These are phyloP conservation scores for Penicillium bovifimosum DNA, from an alignment of 495 filamentous ascomycete species.

Conservation along the genomic window DNA sequence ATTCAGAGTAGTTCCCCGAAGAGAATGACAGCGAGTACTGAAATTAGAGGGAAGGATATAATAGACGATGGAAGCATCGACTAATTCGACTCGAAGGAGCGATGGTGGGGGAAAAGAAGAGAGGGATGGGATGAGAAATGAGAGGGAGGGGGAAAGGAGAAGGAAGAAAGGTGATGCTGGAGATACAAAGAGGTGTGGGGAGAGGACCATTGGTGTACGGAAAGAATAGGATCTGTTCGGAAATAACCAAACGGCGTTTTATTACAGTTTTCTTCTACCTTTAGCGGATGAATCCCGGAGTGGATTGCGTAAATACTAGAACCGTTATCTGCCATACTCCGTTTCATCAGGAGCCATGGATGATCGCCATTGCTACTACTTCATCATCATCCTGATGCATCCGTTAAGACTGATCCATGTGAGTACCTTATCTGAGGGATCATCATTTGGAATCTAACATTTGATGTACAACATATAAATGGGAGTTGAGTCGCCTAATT, in stretches of 20 bases:
- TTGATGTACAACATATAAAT: background rate
- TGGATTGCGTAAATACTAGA: background rate
- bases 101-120: slow-evolving; percentile 22
- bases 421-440: background rate
- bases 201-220: slow-evolving; percentile 9
- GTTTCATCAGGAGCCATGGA: slow-evolving; percentile 15
- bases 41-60: slow-evolving; percentile 22
- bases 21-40: slow-evolving; percentile 37
- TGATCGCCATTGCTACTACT: slow-evolving; percentile 24
- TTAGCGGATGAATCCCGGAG: background rate
- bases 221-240: slow-evolving; percentile 9
- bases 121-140: slow-evolving; percentile 10
- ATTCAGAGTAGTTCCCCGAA: slow-evolving; percentile 25
- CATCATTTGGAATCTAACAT: background rate
- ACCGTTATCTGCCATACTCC: background rate
- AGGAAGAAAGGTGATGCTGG: slow-evolving; percentile 29
- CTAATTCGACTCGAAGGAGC: slow-evolving; percentile 35
- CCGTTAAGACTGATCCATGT: background rate
- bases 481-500: background rate
- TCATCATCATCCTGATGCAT: slow-evolving; percentile 17
- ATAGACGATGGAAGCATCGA: slow-evolving; percentile 28
- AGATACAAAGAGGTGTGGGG: slow-evolving; percentile 32
- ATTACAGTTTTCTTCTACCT: background rate
- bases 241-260: slow-evolving; percentile 2
- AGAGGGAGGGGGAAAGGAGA: slow-evolving; percentile 22